phyloP scores from a whole-genome alignment of 306 rosid species.

The Cucumis cinereus region DNA sequence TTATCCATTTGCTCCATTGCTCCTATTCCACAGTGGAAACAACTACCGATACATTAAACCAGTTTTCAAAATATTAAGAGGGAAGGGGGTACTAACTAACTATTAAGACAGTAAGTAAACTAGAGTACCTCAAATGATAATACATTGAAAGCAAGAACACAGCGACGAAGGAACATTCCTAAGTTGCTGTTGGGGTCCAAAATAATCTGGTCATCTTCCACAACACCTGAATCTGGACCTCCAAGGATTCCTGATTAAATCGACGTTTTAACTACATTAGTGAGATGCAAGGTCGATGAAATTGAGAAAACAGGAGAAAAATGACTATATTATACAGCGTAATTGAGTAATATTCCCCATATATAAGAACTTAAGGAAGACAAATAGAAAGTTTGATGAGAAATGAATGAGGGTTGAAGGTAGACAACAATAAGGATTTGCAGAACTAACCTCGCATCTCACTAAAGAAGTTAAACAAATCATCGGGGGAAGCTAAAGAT shows the following conservation, averaged over 20 bases:
- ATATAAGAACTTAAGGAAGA: not conserved
- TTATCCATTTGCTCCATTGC: not conserved
- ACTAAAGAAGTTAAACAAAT: slow-evolving; percentile 69
- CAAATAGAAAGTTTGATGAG: not conserved
- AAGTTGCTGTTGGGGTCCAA: slow-evolving; percentile 74
- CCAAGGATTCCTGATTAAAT: slow-evolving; percentile 62
- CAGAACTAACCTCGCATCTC: slow-evolving; percentile 68
- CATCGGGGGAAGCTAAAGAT: slow-evolving; percentile 68
- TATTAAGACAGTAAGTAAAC: not conserved
- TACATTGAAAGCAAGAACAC: slow-evolving; percentile 79
- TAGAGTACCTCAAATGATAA: slow-evolving; percentile 67
- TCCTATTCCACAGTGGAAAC: not conserved
- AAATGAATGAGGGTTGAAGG: not conserved
- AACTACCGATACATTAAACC: not conserved
- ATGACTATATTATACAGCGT: not conserved
- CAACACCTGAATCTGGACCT: slow-evolving; percentile 47
- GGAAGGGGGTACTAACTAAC: not conserved
- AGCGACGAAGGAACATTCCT: slow-evolving; percentile 78
- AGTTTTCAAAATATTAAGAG: not conserved
- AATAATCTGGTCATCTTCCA: slow-evolving; percentile 70
- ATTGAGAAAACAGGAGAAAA: not conserved
- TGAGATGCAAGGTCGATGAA: not conserved
- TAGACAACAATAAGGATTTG: not conserved
- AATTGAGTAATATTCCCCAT: not conserved
- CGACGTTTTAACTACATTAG: not conserved